Conservation (phyloP, 176 grass and related monocot species). For the Oryza brachyantha region DNA sequence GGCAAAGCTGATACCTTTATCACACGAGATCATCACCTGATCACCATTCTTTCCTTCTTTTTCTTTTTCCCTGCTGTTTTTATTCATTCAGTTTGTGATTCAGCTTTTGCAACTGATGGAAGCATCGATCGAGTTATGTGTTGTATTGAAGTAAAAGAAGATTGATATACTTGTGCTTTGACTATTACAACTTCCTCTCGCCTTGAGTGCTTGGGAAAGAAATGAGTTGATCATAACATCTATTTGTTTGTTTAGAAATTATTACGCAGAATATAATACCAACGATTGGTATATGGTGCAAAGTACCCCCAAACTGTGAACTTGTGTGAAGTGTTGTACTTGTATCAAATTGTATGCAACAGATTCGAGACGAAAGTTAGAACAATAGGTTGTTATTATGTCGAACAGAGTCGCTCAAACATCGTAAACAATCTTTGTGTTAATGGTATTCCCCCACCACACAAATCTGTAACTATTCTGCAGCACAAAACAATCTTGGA, state of each 20-base stretch:
- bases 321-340: background rate
- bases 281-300: background rate
- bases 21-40: background rate
- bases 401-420: background rate
- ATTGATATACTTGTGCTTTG: constrained; percentile 3
- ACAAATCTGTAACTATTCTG: background rate
- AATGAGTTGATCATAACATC: background rate
- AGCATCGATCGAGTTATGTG: constrained; percentile 10
- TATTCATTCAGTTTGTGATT: constrained; percentile 22
- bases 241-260: background rate
- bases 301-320: too few relatives aligned
- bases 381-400: background rate
- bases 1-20: constrained; percentile 20
- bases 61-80: background rate
- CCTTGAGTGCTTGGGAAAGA: background rate
- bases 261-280: background rate
- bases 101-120: background rate
- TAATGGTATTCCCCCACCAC: background rate
- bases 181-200: background rate
- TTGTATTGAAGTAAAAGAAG: constrained; percentile 12
- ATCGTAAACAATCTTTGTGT: background rate
- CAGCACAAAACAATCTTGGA: background rate
- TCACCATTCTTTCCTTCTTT: constrained; percentile 31
- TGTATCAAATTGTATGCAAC: background rate
- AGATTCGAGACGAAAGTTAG: background rate